Conservation (phyloP, 192 early-diverging fungal genomes). For the Phycomyces blakesleeanus region DNA sequence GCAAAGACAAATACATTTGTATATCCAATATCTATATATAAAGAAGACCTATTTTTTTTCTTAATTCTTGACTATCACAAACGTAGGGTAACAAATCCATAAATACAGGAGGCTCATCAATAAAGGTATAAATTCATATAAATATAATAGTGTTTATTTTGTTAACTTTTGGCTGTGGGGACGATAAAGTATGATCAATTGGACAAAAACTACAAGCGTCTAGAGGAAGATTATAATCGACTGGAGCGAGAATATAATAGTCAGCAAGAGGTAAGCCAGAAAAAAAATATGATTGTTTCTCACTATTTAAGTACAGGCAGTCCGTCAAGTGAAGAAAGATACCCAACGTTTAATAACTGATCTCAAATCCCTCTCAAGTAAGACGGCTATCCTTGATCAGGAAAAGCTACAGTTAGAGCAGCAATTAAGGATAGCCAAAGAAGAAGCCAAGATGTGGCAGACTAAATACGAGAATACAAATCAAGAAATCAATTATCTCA, state of each 20-base stretch:
- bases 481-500: background rate
- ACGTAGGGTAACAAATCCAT: too few species aligned
- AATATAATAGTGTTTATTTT: too few species aligned
- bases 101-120: background rate
- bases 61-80: background rate
- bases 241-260: slow-evolving; percentile 59
- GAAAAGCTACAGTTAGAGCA: background rate
- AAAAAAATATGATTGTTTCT: background rate
- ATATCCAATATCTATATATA: too few species aligned
- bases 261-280: slow-evolving; percentile 18
- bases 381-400: slow-evolving; percentile 7
- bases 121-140: too few species aligned
- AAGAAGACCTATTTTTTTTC: too few species aligned
- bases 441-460: slow-evolving; percentile 13
- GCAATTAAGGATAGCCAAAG: slow-evolving; percentile 6
- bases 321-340: slow-evolving; percentile 15
- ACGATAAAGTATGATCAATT: slow-evolving; percentile 25
- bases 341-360: slow-evolving; percentile 15
- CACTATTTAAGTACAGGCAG: background rate
- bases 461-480: slow-evolving; percentile 1
- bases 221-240: slow-evolving; percentile 69
- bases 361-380: slow-evolving; percentile 11
- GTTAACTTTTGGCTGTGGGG: too few species aligned
- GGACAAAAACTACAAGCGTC: slow-evolving; percentile 56
- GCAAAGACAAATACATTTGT: too few species aligned